These are phyloP conservation scores for Vicia sativa DNA, from an alignment of 306 rosid genomes.

Conservation along the genomic window DNA sequence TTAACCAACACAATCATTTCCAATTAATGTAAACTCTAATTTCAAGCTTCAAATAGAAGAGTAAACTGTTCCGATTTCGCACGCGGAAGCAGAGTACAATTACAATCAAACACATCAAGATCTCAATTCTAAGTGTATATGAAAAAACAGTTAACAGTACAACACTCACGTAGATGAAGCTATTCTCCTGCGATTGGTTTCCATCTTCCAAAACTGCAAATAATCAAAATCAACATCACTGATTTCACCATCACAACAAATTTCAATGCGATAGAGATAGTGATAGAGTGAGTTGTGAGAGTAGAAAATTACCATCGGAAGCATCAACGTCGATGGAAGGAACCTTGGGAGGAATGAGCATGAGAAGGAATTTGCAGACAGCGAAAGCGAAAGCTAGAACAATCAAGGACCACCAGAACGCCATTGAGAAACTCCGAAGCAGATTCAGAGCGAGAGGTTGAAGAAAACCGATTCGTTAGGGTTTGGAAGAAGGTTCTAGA, in stretches of 20 bases:
- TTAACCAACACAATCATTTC: conserved; percentile 1
- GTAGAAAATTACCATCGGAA: conserved; percentile 68
- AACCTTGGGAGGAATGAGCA: conserved; percentile 91
- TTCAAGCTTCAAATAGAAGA: not conserved
- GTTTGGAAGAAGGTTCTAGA: conserved; percentile 35
- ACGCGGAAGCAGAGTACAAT: conserved; percentile 19
- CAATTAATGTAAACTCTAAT: conserved; percentile 7
- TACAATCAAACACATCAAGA: not conserved
- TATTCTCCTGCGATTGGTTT: conserved; percentile 73
- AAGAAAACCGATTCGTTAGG: conserved; percentile 35
- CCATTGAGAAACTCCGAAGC: conserved; percentile 42
- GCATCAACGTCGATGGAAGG: conserved; percentile 88
- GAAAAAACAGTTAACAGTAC: not conserved
- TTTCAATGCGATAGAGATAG: not conserved
- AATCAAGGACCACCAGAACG: conserved; percentile 86
- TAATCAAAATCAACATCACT: conserved; percentile 34
- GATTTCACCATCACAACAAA: conserved; percentile 24
- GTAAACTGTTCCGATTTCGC: conserved; percentile 26
- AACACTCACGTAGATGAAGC: conserved; percentile 80
- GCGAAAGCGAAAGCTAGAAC: conserved; percentile 81
- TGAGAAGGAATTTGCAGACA: conserved; percentile 74
- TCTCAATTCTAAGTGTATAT: not conserved
- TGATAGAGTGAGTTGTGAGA: not conserved
- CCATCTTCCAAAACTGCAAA: conserved; percentile 84
- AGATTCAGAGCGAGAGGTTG: not conserved